Base-by-base conservation (phyloP, 1,139 yeast genomes). In the Schwanniomyces etchellsii region DNA sequence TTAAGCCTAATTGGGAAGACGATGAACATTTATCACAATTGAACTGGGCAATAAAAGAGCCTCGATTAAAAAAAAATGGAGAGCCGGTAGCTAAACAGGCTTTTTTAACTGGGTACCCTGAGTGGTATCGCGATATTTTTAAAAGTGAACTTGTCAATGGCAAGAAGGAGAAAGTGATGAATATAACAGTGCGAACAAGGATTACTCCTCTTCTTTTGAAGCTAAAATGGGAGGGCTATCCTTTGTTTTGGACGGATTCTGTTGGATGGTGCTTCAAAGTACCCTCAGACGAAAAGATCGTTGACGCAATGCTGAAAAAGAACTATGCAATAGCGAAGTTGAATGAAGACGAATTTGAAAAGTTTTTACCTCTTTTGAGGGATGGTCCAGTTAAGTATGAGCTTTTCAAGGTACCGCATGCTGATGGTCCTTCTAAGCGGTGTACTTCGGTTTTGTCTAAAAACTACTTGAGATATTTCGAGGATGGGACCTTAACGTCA, bases 21-120 rank as follows among this genome's bases (percentile, higher is more conserved):
- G 96, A 91, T 48, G 95, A 95, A 0, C 93, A 98, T 98, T 61
- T 89, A 23, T 64, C 69, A 4, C 98, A 93, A 52, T 62, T 93
- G 35, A 88, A 93, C 50, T 93, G 99, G 99, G 70, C 76, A 0
- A 61, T 79, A 3, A 69, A 68, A 28, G 81, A 83, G 2, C 55
- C 70, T 0, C 70, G 76, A 35, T 45, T 77, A 31, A 83, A 80
- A 12, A 88, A 85, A 50, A 70, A 75, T 24, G 95, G 94, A 4
- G 64, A 63, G n/a, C 85, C 85, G 1, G 70, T 63, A n/a, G 85
- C 88, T 32, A 77, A 74, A 20, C 95, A 86, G 51, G 71, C 74
- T 0, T 88, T 75, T 47, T 50, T 86, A 31, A 93, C 95, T 0
- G 97, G 96, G 0, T 86, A 71, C 48, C 99, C 99, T 0, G 81